Evolutionary conservation across 768 basidiomycete species (phyloP), one percentile per base, ranked within the genome.

Genomic region (Suillus alpinus): DNA sequence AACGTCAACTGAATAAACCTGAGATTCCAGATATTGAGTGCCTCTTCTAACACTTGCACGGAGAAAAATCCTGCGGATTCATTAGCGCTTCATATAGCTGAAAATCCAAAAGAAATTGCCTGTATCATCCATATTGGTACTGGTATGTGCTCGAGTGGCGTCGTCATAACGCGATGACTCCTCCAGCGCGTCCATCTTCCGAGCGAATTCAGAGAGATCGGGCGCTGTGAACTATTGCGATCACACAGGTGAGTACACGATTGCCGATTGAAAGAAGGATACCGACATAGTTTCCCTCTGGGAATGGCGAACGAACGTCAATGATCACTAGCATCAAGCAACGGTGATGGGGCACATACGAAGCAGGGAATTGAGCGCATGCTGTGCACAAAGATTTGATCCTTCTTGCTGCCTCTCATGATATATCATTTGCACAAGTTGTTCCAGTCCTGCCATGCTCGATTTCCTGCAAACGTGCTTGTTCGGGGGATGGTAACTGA

Each of bases 41-140:
- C 95, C 59, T 87, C 83, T 66, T 94, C 91, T 18, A 96, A 72
- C 2, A 96, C 95, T 64, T 94, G 93, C 1, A 96, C 82, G 2
- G 94, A 95, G 75, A 97, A 97, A 73, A 93, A 97, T 1, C 92
- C 92, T 93, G 65, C 14, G 23, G 41, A 56, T 51, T 57, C 12
- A 2, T 34, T 66, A 49, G 23, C 6, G 51, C 14, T 4, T 39
- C 55, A 14, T 23, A 2, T 16, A 26, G 14, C 13, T 10, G 8
- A 4, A 52, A 12, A 16, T 40, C 6, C 0, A 12, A 9, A 53
- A 32, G 2, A 9, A 59, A 67, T 37, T 62, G 86, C 93, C 94
- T 31, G 92, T 93, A 71, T 95, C 94, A 66, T 97, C 94, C 90
- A 95, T 92, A 69, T 97, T 97, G 62, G 82, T 78, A 75, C 89